Base-by-base conservation (phyloP, 108 stramenopile genomes). In the Pseudonitzschia pungens region DNA sequence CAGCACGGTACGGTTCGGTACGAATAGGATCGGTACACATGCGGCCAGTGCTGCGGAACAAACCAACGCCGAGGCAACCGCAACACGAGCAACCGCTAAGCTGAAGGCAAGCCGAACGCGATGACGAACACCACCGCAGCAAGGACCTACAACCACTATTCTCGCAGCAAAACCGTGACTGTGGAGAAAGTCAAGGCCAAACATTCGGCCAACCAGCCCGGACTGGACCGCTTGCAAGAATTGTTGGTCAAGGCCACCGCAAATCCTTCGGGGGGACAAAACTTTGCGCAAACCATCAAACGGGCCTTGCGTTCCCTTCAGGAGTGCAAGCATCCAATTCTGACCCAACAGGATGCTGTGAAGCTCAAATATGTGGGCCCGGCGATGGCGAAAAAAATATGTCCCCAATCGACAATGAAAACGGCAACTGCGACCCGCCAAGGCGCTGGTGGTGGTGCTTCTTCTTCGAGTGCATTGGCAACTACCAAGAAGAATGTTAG, bases 321-420 rank as follows among this genome's bases (percentile, higher is more conserved):
- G 44, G 57, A 76, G 36, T 71, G 72, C 29, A 56, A 54, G 24
- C 58, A 72, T 41, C 65, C 83, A 14, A 69, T 87, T 0, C 51
- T 43, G 7, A 83, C 83, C 10, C 43, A 59, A 5, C 44, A 80
- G 18, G 68, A 87, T 75, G 86, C 86, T 0, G 41, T 65, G 14
- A 69, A 62, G 31, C 56, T 87, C n/a, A 77, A 77, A 43, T 50
- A 69, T 62, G 77, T 87, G 18, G 86, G 86, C 27, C 71, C 65
- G n/a, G 44, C 54, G 16, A 36, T 87, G 40, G 83, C 86, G 8
- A 68, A 62, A 28, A 26, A 73, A 36, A 79, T 79, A 62, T 51
- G 63, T 64, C 68, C 78, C 42, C 66, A 41, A 65, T 43, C 64
- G 42, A 65, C 64, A 9, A 24, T 6, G 22, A 20, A 24, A 9